Evolutionary conservation across 2,329 filamentous ascomycete species (phyloP), one percentile per base, ranked within the genome.

Genomic region (Cladorrhinum sp.): DNA sequence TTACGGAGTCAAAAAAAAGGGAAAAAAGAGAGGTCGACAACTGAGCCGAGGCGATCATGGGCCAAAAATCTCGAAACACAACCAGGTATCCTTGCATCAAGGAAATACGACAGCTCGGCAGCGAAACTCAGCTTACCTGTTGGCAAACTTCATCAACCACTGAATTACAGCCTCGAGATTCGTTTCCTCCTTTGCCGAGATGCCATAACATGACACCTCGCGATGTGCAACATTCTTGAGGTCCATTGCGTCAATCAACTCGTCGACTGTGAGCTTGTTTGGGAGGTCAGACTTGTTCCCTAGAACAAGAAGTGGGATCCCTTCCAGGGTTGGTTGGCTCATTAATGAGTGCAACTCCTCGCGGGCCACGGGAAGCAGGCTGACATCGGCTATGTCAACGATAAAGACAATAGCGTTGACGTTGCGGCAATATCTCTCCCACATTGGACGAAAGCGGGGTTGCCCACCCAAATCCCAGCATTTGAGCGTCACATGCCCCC

Each of bases 391-490:
- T 66, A 96, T 96, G 75, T 99, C 95, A 72, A 98, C 93, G 74
- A 99, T 96, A 78, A 97, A 99, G 67, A 99, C 91, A 69, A 99
- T 97, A 69, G 94, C 94, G 78, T 96, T 96, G 68, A 98, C 95
- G 57, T 92, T 95, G 66, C 93, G 91, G 78, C 95, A 98, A 76
- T 99, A 99, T 72, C 95, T 85, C 81, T 99, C 95, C 95, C 95
- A 99, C 95, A 99, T 99, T 69, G 91, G 91, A 72, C 95, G 90
- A 80, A 98, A 99, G 67, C 94, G 86, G 69, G 95, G 94, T 78
- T 99, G 95, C 58, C 95, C 95, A 69, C 95, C 95, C 66, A 99
- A 86, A 79, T 99, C 95, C 95, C 95, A 99, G 78, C 95, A 99
- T 79, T 98, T 98, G 72, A 99, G 83, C 70, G 95, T 96, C 75